Evolutionary conservation across 371 early-diverging fungal genomes (phyloP).

Genomic region (Rhizopus sp.): DNA sequence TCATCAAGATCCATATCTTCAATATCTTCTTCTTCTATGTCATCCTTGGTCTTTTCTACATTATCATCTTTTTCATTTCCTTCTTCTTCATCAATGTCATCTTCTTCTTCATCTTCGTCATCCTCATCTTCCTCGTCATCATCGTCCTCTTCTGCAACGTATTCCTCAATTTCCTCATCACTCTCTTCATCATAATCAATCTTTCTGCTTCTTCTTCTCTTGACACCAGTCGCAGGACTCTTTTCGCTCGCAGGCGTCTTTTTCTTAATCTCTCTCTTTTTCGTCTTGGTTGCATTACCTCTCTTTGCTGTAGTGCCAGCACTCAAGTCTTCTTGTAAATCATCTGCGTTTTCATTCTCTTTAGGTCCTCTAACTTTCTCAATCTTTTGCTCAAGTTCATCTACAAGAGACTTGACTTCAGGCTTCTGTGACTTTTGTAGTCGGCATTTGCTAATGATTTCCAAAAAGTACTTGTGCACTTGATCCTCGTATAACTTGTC

Average conservation of each 20-base stretch:
- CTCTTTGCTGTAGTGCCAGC: slow-evolving; percentile 11
- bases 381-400: slow-evolving; percentile 77
- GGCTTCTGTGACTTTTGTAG: slow-evolving; percentile 66
- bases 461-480: slow-evolving; percentile 80
- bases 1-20: background rate
- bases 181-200: slow-evolving; percentile 9
- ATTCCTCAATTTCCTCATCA: slow-evolving; percentile 8
- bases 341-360: slow-evolving; percentile 16
- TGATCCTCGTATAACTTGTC: slow-evolving; percentile 85
- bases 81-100: slow-evolving; percentile 5
- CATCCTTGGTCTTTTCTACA: slow-evolving; percentile 5
- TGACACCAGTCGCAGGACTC: background rate
- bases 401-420: slow-evolving; percentile 74
- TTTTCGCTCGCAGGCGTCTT: background rate
- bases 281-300: slow-evolving; percentile 7
- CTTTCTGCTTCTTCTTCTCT: slow-evolving; percentile 14
- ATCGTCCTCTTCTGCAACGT: slow-evolving; percentile 11
- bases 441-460: slow-evolving; percentile 81
- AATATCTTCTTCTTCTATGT: background rate
- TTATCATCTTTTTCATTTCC: slow-evolving; percentile 7
- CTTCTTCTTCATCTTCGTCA: slow-evolving; percentile 10
- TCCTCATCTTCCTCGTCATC: slow-evolving; percentile 4
- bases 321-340: background rate
- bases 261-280: slow-evolving; percentile 2
- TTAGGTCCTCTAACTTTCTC: slow-evolving; percentile 34